Percentiles rank a stretch among this genome's conserved stretches.
phyloP scores from a whole-genome alignment of 106 monocot genomes.

The Acorus gramineus region DNA sequence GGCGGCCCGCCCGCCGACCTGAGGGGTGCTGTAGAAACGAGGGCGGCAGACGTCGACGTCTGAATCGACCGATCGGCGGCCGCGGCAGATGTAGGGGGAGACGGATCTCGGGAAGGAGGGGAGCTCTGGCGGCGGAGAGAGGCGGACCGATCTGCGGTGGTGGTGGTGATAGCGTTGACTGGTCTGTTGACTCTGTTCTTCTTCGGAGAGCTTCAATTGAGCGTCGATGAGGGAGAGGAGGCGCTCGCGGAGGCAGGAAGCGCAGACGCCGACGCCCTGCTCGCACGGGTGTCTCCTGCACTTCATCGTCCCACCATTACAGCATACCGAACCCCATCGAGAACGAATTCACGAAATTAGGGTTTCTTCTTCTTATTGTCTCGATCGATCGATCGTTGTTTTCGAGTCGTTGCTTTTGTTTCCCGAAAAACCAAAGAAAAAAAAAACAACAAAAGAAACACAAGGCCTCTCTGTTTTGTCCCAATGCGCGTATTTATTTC shows the following conservation, averaged over 20 bases:
- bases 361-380: no score
- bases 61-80: slow-evolving; percentile 15
- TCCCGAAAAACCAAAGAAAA: no score
- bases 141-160: background rate
- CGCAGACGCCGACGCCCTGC: slow-evolving; percentile 32
- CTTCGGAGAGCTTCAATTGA: background rate
- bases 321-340: background rate
- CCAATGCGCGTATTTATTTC: no score
- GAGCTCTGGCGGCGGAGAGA: background rate
- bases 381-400: no score
- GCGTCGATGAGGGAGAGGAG: slow-evolving; percentile 26
- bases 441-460: no score
- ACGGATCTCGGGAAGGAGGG: slow-evolving; percentile 20
- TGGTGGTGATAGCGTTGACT: background rate
- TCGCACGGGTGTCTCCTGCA: slow-evolving; percentile 34
- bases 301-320: slow-evolving; percentile 22
- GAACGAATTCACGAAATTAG: no score
- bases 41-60: background rate
- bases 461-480: no score
- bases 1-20: slow-evolving; percentile 10
- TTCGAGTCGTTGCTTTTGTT: no score
- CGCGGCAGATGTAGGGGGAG: slow-evolving; percentile 24
- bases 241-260: slow-evolving; percentile 44
- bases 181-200: background rate
- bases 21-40: slow-evolving; percentile 35